A percentile compares a stretch with the other conserved stretches of the same genome.
phyloP scores from a whole-genome alignment of 2,329 filamentous ascomycete genomes.

The Fusarium euwallaceae region DNA sequence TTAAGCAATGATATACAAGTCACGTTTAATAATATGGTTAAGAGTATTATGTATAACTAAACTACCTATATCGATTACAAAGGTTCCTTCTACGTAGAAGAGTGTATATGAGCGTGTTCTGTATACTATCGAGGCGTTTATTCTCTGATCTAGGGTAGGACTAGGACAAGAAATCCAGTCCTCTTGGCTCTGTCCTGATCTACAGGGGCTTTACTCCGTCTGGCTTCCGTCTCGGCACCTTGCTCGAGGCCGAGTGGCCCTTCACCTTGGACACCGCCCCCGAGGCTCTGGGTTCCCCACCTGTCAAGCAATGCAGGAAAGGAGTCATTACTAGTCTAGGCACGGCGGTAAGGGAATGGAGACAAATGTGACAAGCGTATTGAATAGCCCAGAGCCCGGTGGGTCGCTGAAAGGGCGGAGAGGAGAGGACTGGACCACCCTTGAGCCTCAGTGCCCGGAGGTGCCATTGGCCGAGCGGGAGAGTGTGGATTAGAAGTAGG shows the following conservation, averaged over 20 bases:
- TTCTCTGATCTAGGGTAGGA: not conserved
- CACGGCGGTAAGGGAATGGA: not conserved
- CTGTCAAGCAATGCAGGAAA: not conserved
- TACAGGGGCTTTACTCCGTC: not conserved
- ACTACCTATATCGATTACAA: not conserved
- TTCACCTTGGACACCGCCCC: not conserved
- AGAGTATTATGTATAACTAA: not conserved
- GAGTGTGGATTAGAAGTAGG: not conserved
- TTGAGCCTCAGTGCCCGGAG: not conserved
- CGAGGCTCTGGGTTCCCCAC: not conserved
- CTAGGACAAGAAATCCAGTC: rapidly evolving
- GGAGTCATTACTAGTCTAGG: not conserved
- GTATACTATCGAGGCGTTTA: not conserved
- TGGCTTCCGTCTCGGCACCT: not conserved
- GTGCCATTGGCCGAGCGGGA: not conserved
- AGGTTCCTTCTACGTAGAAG: not conserved
- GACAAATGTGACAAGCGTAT: not conserved
- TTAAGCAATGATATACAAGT: not conserved
- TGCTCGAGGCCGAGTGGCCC: not conserved
- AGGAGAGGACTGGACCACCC: not conserved
- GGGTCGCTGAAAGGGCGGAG: not conserved
- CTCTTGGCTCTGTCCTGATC: not conserved
- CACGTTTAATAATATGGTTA: not conserved
- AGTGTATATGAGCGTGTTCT: not conserved
- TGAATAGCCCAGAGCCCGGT: not conserved